phyloP scores from a whole-genome alignment of 768 basidiomycete species.

The Russula brevipes region DNA sequence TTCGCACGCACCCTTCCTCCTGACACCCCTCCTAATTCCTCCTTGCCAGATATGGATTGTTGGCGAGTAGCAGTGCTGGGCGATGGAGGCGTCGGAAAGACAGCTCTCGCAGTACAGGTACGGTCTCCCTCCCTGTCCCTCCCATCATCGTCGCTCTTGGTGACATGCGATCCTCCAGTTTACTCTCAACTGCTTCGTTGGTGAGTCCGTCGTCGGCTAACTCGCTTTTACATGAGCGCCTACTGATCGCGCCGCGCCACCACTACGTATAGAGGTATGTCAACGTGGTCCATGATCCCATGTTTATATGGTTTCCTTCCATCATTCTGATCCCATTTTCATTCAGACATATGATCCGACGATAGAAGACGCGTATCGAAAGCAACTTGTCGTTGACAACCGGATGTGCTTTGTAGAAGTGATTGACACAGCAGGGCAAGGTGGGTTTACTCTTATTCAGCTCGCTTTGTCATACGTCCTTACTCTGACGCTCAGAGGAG shows the following conservation, averaged over 20 bases:
- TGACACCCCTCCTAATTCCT: conserved; percentile 3
- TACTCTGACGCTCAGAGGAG: conserved; percentile 61
- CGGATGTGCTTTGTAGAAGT: conserved; percentile 95
- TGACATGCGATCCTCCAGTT: conserved; percentile 49
- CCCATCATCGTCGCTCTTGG: not conserved
- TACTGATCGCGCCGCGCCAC: conserved; percentile 20
- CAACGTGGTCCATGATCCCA: conserved; percentile 9
- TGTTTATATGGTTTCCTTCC: conserved; percentile 15
- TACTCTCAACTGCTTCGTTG: conserved; percentile 93
- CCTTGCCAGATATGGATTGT: conserved; percentile 66
- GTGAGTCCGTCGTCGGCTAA: conserved; percentile 42
- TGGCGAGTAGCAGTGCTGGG: conserved; percentile 96
- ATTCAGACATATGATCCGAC: conserved; percentile 92
- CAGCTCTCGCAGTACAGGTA: conserved; percentile 92
- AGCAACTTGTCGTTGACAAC: conserved; percentile 91
- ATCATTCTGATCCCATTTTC: conserved; percentile 13
- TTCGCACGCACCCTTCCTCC: not conserved
- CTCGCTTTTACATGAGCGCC: conserved; percentile 9
- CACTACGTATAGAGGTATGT: conserved; percentile 48
- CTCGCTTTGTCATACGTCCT: conserved; percentile 24
- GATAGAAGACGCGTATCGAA: conserved; percentile 97
- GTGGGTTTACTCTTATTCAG: conserved; percentile 41
- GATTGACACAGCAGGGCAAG: conserved; percentile 96
- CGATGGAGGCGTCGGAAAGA: conserved; percentile 97
- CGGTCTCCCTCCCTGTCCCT: conserved; percentile 30